Evolutionary conservation across 805 yeast genomes (phyloP), one percentile per base, ranked within the genome.

Genomic region (Zygosaccharomyces bailii): DNA sequence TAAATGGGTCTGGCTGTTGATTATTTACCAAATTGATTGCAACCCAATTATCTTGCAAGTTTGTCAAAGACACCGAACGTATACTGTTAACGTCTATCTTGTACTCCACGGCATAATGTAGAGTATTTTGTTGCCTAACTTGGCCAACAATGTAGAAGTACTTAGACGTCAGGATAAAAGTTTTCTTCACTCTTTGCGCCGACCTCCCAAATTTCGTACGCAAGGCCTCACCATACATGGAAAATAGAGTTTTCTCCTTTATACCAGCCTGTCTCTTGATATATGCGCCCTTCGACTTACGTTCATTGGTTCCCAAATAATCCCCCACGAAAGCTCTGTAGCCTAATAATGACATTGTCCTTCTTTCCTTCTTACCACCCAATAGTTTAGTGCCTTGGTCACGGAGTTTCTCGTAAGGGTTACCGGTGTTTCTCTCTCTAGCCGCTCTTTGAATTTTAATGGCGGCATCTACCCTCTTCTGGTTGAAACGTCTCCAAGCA

Each of bases 311-410:
- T 11, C 82, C 86, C 49, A 93, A 68, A 56, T 93, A 93, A 64
- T 93, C 99, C n/a, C 98, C 99, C 82, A 85, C 77, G 55, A 78
- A 95, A 5, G 91, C 83, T 55, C 99, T 78, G 42, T 82, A 84
- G 0, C 98, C 98, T 33, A 89, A 65, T 60, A 93, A 69, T 20
- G 96, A 86, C 76, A 89, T 76, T 40, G 93, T 70, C 60, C 99
- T 80, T 68, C 99, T 85, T 63, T 93, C 93, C 59, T 93, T 93
- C 57, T 85, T 75, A 25, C 83, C 82, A 17, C 74, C 80, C 36
- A 90, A 70, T 25, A 89, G 64, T 14, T 74, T 73, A 25, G 82
- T 82, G 45, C 97, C 97, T 50, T 80, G 76, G 55, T 91, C 96
- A 61, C 97, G 79, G 37, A 90, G 73, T 61, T 89, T 84, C 54